Evolutionary conservation across 2,329 filamentous ascomycete species (phyloP).

Genomic region (Arthroderma sp.): DNA sequence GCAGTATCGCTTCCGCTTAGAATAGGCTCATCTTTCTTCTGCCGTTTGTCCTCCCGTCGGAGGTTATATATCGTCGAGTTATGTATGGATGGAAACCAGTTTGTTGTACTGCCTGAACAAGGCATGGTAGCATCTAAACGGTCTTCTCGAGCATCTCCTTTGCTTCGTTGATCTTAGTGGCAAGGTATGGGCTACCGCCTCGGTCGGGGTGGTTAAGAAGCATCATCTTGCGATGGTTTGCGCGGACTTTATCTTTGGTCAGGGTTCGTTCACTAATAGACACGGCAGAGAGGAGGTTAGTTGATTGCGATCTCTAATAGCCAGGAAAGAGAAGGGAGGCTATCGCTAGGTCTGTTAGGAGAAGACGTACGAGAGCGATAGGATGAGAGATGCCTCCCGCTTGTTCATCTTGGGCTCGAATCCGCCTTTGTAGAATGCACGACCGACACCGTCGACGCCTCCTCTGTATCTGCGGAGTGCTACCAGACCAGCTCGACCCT

Average conservation of each 20-base stretch:
- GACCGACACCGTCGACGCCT: conserved; percentile 62
- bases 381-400: conserved; percentile 78
- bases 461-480: conserved; percentile 68
- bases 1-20: background rate
- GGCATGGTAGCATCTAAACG: background rate
- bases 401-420: conserved; percentile 92
- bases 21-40: background rate
- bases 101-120: background rate
- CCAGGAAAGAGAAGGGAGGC: background rate
- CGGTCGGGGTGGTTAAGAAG: conserved; percentile 95
- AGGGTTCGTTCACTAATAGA: conserved; percentile 62
- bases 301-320: background rate
- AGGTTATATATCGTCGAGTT: background rate
- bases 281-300: conserved; percentile 2
- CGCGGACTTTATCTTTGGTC: conserved; percentile 87
- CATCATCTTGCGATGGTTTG: conserved; percentile 92
- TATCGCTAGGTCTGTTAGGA: background rate
- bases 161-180: conserved; percentile 96
- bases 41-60: background rate
- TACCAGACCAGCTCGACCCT: conserved; percentile 88
- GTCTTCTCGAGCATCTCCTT: conserved; percentile 87
- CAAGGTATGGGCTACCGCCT: conserved; percentile 88
- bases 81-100: background rate
- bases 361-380: conserved; percentile 68
- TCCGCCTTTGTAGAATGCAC: conserved; percentile 96